Evolutionary conservation across 495 filamentous ascomycete genomes (phyloP), one percentile per base, ranked within the genome.

Genomic region (Jackrogersella minutella): DNA sequence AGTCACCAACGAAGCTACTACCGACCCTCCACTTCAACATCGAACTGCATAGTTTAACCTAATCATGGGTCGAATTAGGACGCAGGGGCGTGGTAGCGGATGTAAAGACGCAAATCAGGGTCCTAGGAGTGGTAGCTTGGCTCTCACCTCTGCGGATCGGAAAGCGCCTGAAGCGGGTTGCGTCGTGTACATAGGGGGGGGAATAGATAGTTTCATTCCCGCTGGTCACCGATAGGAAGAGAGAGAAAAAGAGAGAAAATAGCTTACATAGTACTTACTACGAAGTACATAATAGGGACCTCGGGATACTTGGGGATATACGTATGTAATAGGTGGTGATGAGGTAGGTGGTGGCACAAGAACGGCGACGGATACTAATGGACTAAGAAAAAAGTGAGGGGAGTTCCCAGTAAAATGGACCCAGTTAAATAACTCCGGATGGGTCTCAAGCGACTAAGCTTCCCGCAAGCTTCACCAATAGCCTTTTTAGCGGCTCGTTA

Each of bases 161-260:
- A 69, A 69, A 69, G 60, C 66, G 66, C 66, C 66, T 69, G 59
- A 51, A 55, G 60, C 54, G 66, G 66, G 17, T 63, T 40, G 59
- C 57, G 52, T 39, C 43, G 21, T 26, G 51, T n/a, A 57, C 13
- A n/a, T 24, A 7, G n/a, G n/a, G n/a, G n/a, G n/a, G n/a, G n/a
- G n/a, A 56, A 40, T 7, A 14, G 26, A 10, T 28, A 36, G 14
- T 16, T 22, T 22, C 33, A 61, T 2, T 14, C 9, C 51, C 64
- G 64, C 64, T 62, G 51, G 43, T 67, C 26, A 62, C 64, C 57
- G 64, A 62, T 68, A 54, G 62, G 53, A 37, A 40, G 22, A 21
- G 11, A n/a, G 13, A 30, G 22, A 30, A 30, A 49, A 16, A 31
- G 22, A 26, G 33, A 51, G 39, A n/a, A n/a, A n/a, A n/a, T n/a